Conservation (phyloP, 2,329 filamentous ascomycete species). For the Aspergillus niger region DNA sequence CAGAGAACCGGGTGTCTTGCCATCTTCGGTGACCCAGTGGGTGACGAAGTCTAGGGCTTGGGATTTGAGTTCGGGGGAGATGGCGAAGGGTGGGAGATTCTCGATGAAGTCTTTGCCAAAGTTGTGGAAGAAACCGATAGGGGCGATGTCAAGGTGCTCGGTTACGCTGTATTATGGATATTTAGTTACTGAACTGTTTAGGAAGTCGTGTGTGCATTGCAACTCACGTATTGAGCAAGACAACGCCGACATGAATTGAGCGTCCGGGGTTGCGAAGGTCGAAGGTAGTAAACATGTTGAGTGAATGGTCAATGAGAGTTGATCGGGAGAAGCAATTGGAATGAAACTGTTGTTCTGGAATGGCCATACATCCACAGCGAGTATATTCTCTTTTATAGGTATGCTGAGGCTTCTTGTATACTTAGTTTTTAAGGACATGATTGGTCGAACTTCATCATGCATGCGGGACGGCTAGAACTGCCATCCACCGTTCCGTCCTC, state of each 20-base stretch:
- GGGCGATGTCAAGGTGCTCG: constrained; percentile 6
- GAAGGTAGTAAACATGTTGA: background rate
- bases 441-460: background rate
- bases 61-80: background rate
- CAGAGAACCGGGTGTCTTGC: background rate
- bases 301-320: background rate
- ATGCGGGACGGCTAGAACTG: background rate
- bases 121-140: background rate
- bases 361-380: background rate
- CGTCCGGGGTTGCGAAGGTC: constrained; percentile 6
- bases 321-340: background rate
- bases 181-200: background rate
- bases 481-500: constrained; percentile 3
- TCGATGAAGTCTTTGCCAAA: background rate
- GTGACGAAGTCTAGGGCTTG: background rate
- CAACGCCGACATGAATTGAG: background rate
- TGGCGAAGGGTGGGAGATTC: background rate
- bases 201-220: background rate
- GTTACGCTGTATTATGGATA: background rate
- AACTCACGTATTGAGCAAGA: background rate
- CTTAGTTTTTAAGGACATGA: background rate
- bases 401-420: background rate
- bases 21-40: constrained; percentile 6
- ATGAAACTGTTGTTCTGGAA: background rate
- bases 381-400: background rate